These are phyloP conservation scores for Beauveria pseudobassiana DNA, from an alignment of 2,329 filamentous ascomycete genomes.

Conservation along the genomic window DNA sequence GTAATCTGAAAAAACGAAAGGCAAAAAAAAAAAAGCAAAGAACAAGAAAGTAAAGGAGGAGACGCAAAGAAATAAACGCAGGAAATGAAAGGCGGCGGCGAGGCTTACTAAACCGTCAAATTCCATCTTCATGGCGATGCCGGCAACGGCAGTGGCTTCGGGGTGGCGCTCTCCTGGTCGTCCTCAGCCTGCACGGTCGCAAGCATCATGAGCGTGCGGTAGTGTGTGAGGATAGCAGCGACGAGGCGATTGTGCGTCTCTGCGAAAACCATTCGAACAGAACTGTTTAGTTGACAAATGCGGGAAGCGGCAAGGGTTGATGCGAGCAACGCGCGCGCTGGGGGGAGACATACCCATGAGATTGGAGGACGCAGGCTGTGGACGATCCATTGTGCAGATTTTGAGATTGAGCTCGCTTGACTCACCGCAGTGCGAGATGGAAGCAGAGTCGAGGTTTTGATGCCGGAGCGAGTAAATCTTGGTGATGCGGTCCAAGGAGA, in stretches of 20 bases:
- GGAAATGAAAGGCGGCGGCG: no score
- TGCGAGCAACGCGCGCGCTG: not conserved
- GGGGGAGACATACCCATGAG: slow-evolving; percentile 25
- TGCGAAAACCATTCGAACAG: slow-evolving; percentile 11
- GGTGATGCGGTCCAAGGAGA: not conserved
- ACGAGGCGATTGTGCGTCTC: slow-evolving; percentile 39
- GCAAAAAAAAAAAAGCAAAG: not conserved
- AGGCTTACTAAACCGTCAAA: slow-evolving; percentile 33
- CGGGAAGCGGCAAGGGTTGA: not conserved
- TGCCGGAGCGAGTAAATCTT: not conserved
- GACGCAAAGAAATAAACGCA: not conserved
- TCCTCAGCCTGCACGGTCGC: slow-evolving; percentile 35
- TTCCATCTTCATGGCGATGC: slow-evolving; percentile 38
- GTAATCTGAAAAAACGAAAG: not conserved
- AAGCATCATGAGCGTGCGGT: slow-evolving; percentile 36
- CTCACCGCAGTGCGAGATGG: not conserved
- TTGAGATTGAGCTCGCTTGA: not conserved
- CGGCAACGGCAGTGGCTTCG: slow-evolving; percentile 33
- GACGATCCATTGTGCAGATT: slow-evolving; percentile 24
- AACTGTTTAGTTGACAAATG: no score
- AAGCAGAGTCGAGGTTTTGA: not conserved
- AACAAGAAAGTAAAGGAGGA: not conserved
- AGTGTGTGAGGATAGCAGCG: slow-evolving; percentile 36
- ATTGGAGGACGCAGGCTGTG: slow-evolving; percentile 26
- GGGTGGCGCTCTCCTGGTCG: slow-evolving; percentile 31